Percentiles rank a stretch among this genome's conserved stretches.
Evolutionary conservation across 148 eudicot species (phyloP).

Genomic region (Suaeda aralocaspica): DNA sequence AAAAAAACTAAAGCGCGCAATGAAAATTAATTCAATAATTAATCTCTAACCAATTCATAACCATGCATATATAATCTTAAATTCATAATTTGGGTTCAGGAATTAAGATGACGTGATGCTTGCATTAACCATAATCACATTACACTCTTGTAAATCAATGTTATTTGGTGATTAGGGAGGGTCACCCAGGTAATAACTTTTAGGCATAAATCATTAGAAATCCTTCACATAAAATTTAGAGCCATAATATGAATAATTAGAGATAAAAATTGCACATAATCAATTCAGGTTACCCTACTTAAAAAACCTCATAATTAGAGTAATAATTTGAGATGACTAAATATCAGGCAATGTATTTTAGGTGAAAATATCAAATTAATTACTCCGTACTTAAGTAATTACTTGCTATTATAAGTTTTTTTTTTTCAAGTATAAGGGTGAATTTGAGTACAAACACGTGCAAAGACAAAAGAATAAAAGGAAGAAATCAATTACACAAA

Average conservation of each 20-base stretch:
- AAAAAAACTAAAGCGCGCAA: too few relatives aligned
- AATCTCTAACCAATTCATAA: too few relatives aligned
- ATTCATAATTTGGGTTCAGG: too few relatives aligned
- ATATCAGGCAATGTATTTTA: background rate
- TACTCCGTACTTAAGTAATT: background rate
- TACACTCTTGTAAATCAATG: too few relatives aligned
- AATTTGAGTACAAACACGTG: constrained; percentile 16
- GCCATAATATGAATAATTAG: constrained; percentile 14
- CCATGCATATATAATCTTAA: too few relatives aligned
- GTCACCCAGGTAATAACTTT: constrained; percentile 1
- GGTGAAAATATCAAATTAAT: background rate
- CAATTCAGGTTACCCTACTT: constrained; percentile 9
- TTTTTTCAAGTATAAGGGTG: background rate
- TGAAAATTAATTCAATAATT: too few relatives aligned
- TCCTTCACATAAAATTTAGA: constrained; percentile 6
- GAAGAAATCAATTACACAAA: background rate
- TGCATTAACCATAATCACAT: too few relatives aligned
- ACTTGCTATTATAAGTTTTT: background rate
- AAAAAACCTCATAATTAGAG: background rate
- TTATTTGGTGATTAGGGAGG: background rate
- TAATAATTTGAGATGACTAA: constrained; percentile 3
- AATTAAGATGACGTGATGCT: too few relatives aligned
- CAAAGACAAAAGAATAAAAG: constrained; percentile 5
- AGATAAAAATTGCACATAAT: constrained; percentile 5
- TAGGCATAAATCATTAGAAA: constrained; percentile 11